Evolutionary conservation across 352 stramenopile species (phyloP).

Genomic region (Phytophthora fragariae): DNA sequence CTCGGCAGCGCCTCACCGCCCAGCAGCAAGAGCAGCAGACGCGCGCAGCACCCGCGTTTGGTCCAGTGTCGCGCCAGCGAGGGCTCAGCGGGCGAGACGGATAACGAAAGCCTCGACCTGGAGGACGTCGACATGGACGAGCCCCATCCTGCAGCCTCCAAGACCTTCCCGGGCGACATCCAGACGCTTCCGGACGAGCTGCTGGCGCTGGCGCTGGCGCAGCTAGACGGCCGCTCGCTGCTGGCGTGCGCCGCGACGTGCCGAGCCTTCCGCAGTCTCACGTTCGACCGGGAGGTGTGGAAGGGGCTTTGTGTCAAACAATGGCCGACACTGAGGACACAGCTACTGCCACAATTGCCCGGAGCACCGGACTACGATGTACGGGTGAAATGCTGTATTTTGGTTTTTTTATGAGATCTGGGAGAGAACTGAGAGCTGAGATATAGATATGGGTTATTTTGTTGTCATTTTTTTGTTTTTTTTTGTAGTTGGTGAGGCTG

Average conservation of each 20-base stretch:
- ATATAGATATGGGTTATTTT: slow-evolving; percentile 9
- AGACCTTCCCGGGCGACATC: slow-evolving; percentile 22
- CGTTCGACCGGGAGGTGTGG: slow-evolving; percentile 72
- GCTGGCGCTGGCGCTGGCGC: slow-evolving; percentile 51
- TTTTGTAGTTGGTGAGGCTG: slow-evolving; percentile 66
- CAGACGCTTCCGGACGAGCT: slow-evolving; percentile 63
- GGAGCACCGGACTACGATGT: slow-evolving; percentile 83
- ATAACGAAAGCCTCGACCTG: slow-evolving; percentile 42
- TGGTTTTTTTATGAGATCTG: not conserved
- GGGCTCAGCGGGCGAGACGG: slow-evolving; percentile 40
- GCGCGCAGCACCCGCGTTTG: slow-evolving; percentile 36
- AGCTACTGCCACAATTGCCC: slow-evolving; percentile 71
- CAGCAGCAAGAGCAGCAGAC: slow-evolving; percentile 22
- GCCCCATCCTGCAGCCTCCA: not conserved
- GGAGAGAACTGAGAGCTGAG: slow-evolving; percentile 18
- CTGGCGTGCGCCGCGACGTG: slow-evolving; percentile 58
- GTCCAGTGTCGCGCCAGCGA: slow-evolving; percentile 44
- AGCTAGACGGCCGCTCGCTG: slow-evolving; percentile 68
- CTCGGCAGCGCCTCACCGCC: slow-evolving; percentile 19
- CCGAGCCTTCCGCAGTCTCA: slow-evolving; percentile 50
- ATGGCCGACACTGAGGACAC: slow-evolving; percentile 67
- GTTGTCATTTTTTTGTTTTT: slow-evolving; percentile 3
- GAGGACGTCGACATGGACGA: slow-evolving; percentile 38
- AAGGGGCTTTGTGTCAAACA: slow-evolving; percentile 63
- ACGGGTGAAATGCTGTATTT: slow-evolving; percentile 30